phyloP scores from a whole-genome alignment of 2,329 filamentous ascomycete species.

The Xylariaceae sp. region DNA sequence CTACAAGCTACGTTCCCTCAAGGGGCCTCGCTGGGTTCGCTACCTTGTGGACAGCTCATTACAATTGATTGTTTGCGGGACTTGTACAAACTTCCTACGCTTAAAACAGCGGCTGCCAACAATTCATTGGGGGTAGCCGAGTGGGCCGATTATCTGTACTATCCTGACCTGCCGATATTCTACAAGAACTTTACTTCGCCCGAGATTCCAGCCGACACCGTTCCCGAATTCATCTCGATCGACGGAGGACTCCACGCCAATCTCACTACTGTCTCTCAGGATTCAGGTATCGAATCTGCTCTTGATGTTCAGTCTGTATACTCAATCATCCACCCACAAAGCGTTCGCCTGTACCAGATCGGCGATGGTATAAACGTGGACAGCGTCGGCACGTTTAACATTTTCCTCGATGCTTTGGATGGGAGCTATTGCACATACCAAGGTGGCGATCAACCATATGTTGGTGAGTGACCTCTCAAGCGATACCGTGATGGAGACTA shows the following conservation, averaged over 20 bases:
- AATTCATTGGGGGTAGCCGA: slow-evolving; percentile 22
- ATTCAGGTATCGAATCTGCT: slow-evolving; percentile 19
- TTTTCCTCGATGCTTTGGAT: slow-evolving; percentile 40
- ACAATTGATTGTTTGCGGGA: slow-evolving; percentile 21
- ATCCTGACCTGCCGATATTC: slow-evolving; percentile 17
- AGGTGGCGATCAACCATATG: slow-evolving; percentile 36
- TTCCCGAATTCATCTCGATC: slow-evolving; percentile 19
- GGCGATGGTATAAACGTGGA: slow-evolving; percentile 21
- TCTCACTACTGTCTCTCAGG: slow-evolving; percentile 13
- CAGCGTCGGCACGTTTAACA: slow-evolving; percentile 23
- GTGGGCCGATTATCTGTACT: slow-evolving; percentile 21
- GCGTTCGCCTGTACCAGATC: slow-evolving; percentile 19
- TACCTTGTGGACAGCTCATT: slow-evolving; percentile 17
- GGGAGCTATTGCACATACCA: slow-evolving; percentile 44
- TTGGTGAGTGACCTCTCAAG: slow-evolving; percentile 11
- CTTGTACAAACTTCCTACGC: slow-evolving; percentile 18
- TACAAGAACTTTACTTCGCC: slow-evolving; percentile 22
- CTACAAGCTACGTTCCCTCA: slow-evolving; percentile 6
- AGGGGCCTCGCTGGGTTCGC: slow-evolving; percentile 15
- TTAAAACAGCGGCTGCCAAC: slow-evolving; percentile 7
- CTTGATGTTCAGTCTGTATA: slow-evolving; percentile 20
- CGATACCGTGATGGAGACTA: neutral
- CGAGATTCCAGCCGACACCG: slow-evolving; percentile 13
- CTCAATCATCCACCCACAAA: slow-evolving; percentile 18
- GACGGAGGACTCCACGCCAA: slow-evolving; percentile 19